A percentile compares a stretch with the other conserved stretches of the same genome.
phyloP scores from a whole-genome alignment of 2,329 filamentous ascomycete species.

The Microsporum audouinii region DNA sequence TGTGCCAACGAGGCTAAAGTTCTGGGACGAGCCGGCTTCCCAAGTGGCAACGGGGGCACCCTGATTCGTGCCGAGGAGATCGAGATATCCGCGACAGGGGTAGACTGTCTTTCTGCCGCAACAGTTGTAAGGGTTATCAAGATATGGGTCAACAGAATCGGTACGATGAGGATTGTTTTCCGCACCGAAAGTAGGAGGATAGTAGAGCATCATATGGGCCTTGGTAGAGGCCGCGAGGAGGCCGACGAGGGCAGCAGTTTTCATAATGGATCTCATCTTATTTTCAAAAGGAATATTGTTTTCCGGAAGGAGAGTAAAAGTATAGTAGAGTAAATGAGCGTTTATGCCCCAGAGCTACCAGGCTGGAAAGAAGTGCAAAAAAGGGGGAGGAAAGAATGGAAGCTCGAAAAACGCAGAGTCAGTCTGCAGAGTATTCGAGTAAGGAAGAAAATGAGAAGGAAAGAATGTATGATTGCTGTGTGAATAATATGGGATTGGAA shows the following conservation, averaged over 20 bases:
- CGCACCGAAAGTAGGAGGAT: conserved; percentile 34
- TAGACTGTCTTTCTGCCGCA: conserved; percentile 29
- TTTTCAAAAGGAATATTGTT: background rate
- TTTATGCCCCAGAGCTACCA: background rate
- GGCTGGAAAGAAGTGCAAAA: background rate
- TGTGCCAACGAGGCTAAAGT: conserved; percentile 25
- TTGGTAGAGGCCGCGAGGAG: conserved; percentile 6
- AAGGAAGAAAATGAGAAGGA: background rate
- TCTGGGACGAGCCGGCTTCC: conserved; percentile 32
- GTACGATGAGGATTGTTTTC: conserved; percentile 35
- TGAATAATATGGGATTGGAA: background rate
- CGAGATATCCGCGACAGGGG: conserved; percentile 35
- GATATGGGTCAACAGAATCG: conserved; percentile 25
- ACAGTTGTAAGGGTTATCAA: conserved; percentile 38
- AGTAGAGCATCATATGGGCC: conserved; percentile 35
- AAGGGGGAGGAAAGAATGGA: background rate
- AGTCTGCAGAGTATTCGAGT: background rate
- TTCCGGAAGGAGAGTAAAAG: background rate
- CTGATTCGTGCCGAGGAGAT: conserved; percentile 34
- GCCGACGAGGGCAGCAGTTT: background rate
- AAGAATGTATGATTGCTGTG: background rate
- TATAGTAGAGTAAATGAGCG: background rate
- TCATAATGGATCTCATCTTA: background rate
- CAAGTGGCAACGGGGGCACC: conserved; percentile 35
- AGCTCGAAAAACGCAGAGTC: background rate